Evolutionary conservation across 2,329 filamentous ascomycete species (phyloP).

Genomic region (Orbilia javanica): DNA sequence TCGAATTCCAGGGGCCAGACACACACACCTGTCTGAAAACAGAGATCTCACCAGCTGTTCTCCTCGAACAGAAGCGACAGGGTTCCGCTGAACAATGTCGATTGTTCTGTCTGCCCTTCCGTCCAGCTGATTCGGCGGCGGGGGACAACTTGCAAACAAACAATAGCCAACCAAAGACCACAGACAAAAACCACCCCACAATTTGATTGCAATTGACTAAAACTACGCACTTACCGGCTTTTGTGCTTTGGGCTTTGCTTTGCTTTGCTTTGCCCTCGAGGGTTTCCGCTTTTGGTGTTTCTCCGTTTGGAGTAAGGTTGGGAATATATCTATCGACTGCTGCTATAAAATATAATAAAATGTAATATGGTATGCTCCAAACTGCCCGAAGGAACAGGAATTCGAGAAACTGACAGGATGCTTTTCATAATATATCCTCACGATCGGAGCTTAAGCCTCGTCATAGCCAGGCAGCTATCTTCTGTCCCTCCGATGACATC

Average conservation of each 20-base stretch:
- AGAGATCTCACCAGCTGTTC: slow-evolving; percentile 39
- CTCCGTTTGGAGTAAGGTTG: not conserved
- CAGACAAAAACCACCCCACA: no score
- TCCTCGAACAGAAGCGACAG: not conserved
- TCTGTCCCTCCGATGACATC: not conserved
- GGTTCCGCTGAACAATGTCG: slow-evolving; percentile 31
- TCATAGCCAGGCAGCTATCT: slow-evolving; percentile 13
- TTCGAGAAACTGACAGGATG: not conserved
- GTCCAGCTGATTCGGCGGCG: slow-evolving; percentile 34
- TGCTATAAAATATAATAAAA: no score
- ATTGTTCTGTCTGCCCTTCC: slow-evolving; percentile 25
- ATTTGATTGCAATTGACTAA: no score
- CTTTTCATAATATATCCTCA: slow-evolving; percentile 15
- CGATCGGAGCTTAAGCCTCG: no score
- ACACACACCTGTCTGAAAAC: slow-evolving; percentile 23
- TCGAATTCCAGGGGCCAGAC: not conserved
- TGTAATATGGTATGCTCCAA: no score
- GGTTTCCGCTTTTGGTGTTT: slow-evolving; percentile 2
- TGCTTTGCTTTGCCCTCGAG: no score
- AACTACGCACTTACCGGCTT: no score
- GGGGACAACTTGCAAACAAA: slow-evolving; percentile 37
- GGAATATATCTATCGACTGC: not conserved
- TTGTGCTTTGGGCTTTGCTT: no score
- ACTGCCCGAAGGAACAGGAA: no score
- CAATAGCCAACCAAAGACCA: slow-evolving; percentile 36